Percentiles rank a stretch among this genome's conserved stretches.
phyloP scores from a whole-genome alignment of 2,329 filamentous ascomycete species.

The Chalaropsis thielavioides region DNA sequence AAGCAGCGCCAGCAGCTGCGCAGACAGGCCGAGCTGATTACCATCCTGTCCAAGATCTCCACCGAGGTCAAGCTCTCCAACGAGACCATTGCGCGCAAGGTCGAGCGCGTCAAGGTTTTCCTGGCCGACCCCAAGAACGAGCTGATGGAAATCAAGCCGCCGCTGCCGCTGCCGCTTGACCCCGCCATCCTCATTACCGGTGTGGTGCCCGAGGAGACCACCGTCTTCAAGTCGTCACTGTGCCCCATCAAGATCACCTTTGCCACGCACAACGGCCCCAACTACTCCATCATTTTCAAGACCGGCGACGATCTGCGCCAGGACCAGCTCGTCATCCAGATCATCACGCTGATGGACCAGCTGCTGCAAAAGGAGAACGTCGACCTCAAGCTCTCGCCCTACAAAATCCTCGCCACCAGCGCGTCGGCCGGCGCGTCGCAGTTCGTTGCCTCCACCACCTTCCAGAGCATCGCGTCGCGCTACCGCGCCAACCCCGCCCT shows the following conservation, averaged over 20 bases:
- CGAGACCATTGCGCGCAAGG: constrained; percentile 64
- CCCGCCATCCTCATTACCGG: constrained; percentile 67
- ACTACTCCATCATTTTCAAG: constrained; percentile 93
- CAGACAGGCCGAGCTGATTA: constrained; percentile 78
- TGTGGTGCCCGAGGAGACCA: constrained; percentile 67
- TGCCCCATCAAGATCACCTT: constrained; percentile 86
- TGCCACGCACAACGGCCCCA: constrained; percentile 59
- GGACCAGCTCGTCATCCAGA: constrained; percentile 91
- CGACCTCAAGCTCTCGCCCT: constrained; percentile 86
- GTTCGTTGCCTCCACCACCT: constrained; percentile 73
- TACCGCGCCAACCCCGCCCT: constrained; percentile 63
- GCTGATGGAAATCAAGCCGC: constrained; percentile 65
- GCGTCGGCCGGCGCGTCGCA: constrained; percentile 82
- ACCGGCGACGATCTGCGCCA: constrained; percentile 91
- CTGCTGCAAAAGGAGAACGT: constrained; percentile 91
- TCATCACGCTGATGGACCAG: constrained; percentile 95
- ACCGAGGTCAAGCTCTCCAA: constrained; percentile 72
- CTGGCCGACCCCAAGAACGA: constrained; percentile 85
- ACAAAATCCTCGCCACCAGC: constrained; percentile 89
- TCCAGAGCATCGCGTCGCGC: constrained; percentile 71
- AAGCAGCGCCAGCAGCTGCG: constrained; percentile 63
- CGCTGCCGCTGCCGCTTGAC: constrained; percentile 76
- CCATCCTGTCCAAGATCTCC: constrained; percentile 75
- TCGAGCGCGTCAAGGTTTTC: constrained; percentile 70
- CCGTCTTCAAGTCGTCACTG: constrained; percentile 90